Evolutionary conservation across 2,329 filamentous ascomycete species (phyloP), one percentile per base, ranked within the genome.

Genomic region (Sarocladium oryzae): DNA sequence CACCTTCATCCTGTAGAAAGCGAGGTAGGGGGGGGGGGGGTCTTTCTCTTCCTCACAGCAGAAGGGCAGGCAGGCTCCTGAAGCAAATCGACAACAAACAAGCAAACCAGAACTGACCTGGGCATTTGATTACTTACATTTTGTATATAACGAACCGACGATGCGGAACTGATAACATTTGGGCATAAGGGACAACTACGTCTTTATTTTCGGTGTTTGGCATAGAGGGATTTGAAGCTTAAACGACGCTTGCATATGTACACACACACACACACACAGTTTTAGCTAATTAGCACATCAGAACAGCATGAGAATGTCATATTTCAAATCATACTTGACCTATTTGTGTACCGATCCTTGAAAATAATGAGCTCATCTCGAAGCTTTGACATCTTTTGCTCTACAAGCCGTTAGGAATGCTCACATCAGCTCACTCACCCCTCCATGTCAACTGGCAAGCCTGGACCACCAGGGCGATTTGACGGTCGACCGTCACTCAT

Each of bases 1-100:
- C 10, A 67, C 69, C 7, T 71, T 72, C 49, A 54, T 69, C 21
- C 55, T 58, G 40, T 57, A 52, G 28, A 30, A 13, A 30, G 7
- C 28, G 28, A 7, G 28, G 7, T 30, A 30, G 13, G 13, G 7
- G 7, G n/a, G n/a, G n/a, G n/a, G n/a, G n/a, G n/a, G n/a, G n/a
- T n/a, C n/a, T n/a, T n/a, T n/a, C n/a, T n/a, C n/a, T n/a, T n/a
- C n/a, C n/a, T n/a, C n/a, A n/a, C n/a, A n/a, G n/a, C 30, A 32
- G 8, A 15, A 32, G 8, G 30, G 30, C 30, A 32, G 15, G 30
- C 30, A 32, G 16, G 33, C 33, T n/a, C 16, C 16, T 10, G 5
- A 36, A 36, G 10, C 6, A n/a, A 18, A 36, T 36, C 33, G n/a
- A 16, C 33, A 36, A 10, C 8, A 36, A 40, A 8, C 7, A 7